A percentile compares a stretch with the other conserved stretches of the same genome.
Conservation (phyloP, 2,329 filamentous ascomycete species). For the Pseudocercospora fijiensis region DNA sequence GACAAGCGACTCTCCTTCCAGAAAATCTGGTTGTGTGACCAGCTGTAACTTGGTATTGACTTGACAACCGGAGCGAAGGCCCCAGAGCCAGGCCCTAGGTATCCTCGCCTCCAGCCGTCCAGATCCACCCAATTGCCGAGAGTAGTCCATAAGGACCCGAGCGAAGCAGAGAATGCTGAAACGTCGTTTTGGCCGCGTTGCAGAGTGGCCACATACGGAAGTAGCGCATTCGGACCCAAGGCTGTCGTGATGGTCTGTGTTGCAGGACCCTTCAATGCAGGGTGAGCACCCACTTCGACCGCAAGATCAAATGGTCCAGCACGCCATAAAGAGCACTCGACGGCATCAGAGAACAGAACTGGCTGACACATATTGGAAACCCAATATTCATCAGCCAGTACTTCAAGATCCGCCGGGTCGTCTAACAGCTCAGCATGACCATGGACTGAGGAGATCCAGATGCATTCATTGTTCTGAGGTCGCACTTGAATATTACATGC, state of each 20-base stretch:
- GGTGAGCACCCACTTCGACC: constrained; percentile 51
- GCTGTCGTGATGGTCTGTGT: constrained; percentile 38
- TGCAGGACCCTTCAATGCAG: constrained; percentile 46
- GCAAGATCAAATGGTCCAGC: constrained; percentile 38
- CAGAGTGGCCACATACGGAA: constrained; percentile 25
- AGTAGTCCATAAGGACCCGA: constrained; percentile 22
- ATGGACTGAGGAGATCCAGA: constrained; percentile 27
- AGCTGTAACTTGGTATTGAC: constrained; percentile 18
- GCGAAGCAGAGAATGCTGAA: constrained; percentile 25
- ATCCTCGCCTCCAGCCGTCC: constrained; percentile 19
- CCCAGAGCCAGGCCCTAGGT: constrained; percentile 10
- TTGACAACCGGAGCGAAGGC: constrained; percentile 1
- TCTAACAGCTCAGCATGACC: constrained; percentile 28
- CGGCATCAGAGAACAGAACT: constrained; percentile 48
- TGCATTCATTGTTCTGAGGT: constrained; percentile 19
- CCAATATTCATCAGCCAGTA: constrained; percentile 43
- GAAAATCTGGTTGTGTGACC: constrained; percentile 18
- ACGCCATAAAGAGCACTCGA: constrained; percentile 32
- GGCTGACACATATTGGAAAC: constrained; percentile 47
- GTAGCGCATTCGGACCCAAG: constrained; percentile 15
- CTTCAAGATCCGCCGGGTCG: constrained; percentile 26
- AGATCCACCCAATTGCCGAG: constrained; percentile 21
- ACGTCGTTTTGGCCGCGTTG: constrained; percentile 32
- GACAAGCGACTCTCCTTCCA: constrained; percentile 24
- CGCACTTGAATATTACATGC: constrained; percentile 20